Evolutionary conservation across 176 grass and related monocot species (phyloP), one percentile per base, ranked within the genome.

Genomic region (Carex parvula): DNA sequence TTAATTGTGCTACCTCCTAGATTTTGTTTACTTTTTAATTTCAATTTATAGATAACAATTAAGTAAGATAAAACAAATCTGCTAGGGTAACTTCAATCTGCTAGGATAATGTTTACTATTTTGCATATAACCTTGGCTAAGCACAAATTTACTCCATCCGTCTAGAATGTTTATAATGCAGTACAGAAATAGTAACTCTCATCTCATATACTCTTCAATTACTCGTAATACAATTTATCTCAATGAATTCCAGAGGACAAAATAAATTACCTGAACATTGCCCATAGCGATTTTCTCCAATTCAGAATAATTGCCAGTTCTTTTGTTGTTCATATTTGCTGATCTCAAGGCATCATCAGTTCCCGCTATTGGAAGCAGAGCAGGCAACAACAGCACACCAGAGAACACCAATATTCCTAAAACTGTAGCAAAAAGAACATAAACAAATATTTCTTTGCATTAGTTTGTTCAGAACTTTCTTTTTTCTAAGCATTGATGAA

Each of bases 251-350:
- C 5, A 11, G 53, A 62, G 44, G 21, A 22, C 53, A 86, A 50
- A 10, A 67, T 18, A 73, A 60, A 75, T 86, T 89, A 99, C 96
- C 39, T 64, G 1, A 79, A 99, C 72, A 89, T 99, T 93, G 74
- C 93, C 93, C 88, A 99, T 22, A 68, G 91, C 87, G 9, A 99
- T 82, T 68, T 22, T 92, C 79, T 99, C 93, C 8, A 99, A 54
- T 12, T 69, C 24, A 0, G 91, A 85, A 81, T 90, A 85, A 39
- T 81, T 67, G 10, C 6, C 15, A 5, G 75, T 0, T 13, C 64
- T 0, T 29, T 52, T 86, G 62, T 71, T 84, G 13, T 30, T 69
- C 21, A 8, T 3, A 64, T 30, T 70, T 62, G 21, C 8, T 44
- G 0, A 1, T 35, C 59, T 15, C 62, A 88, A 53, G 41, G 44